phyloP scores from a whole-genome alignment of 2,329 filamentous ascomycete species.

The Malbranchea zuffiana region DNA sequence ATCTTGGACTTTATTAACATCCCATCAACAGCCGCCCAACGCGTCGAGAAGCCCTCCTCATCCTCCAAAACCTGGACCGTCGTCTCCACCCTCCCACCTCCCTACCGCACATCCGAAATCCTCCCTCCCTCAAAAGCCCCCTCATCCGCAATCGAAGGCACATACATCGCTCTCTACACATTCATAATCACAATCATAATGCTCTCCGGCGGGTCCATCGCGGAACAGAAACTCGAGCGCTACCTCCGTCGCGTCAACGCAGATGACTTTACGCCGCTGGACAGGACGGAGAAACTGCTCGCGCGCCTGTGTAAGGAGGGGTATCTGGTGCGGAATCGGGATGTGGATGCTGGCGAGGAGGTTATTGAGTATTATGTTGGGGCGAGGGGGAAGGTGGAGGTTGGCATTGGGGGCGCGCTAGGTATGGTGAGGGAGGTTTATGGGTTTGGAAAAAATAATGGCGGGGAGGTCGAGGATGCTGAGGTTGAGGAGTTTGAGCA shows the following conservation, averaged over 20 bases:
- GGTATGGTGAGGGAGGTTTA: conserved; percentile 54
- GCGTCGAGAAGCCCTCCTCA: conserved; percentile 31
- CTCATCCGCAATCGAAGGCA: conserved; percentile 57
- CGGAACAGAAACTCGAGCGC: conserved; percentile 66
- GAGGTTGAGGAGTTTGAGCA: conserved; percentile 36
- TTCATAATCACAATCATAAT: conserved; percentile 67
- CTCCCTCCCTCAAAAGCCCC: conserved; percentile 57
- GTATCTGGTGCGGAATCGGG: conserved; percentile 66
- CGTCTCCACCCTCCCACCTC: conserved; percentile 56
- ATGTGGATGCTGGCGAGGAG: conserved; percentile 61
- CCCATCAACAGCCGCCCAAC: conserved; percentile 38
- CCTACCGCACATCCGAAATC: conserved; percentile 57
- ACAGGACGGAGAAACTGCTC: conserved; percentile 65
- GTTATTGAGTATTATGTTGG: conserved; percentile 73
- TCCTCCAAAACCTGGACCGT: conserved; percentile 66
- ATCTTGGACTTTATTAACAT: background rate
- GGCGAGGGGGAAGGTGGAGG: conserved; percentile 72
- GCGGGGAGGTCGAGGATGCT: conserved; percentile 16
- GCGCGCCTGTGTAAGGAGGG: conserved; percentile 67
- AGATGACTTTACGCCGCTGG: conserved; percentile 60
- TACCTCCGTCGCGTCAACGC: conserved; percentile 66
- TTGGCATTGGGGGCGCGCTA: conserved; percentile 64
- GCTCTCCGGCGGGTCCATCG: conserved; percentile 60
- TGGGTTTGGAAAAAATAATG: conserved; percentile 25
- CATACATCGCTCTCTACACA: conserved; percentile 71